Evolutionary conservation across 1,139 yeast species (phyloP), one percentile per base, ranked within the genome.

Genomic region (Debaryomyces psychrophilus): DNA sequence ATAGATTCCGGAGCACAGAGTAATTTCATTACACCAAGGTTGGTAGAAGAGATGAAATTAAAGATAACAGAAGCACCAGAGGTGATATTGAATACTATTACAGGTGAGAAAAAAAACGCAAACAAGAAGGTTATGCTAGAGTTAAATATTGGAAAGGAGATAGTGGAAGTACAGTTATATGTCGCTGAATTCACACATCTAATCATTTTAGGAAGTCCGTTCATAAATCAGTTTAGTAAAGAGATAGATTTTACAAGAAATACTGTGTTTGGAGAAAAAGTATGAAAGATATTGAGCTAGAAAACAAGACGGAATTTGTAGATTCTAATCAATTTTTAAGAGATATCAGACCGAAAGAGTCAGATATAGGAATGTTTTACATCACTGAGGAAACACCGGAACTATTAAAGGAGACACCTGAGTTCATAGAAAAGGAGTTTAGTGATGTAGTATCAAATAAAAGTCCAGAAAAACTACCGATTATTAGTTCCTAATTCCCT

Each of bases 1-100:
- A 26, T 37, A 37, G 40, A 25, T 15, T 25, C 40, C 20, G 31
- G 38, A 35, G 38, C 38, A 35, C 38, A 20, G 26, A 22, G 38
- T 35, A 35, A 35, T 35, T 23, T 35, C 38, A 35, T 35, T n/a
- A 14, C 38, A 35, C 38, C 29, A 5, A 23, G 15, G 15, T 20
- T 22, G 18, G 38, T 35, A 15, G 20, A 22, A 9, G 9, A 35
- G 11, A 11, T 22, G 38, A 35, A 37, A 37, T 25, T 26, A 37
- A 25, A 9, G 12, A 25, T 18, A 37, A n/a, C 14, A 4, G 5
- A 25, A 14, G 31, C 31, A 26, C 40, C 40, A 17, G 28, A 37
- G 8, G 31, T 37, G 12, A 14, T 37, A n/a, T 37, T 37, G 29
- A 26, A 17, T 9, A 37, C 40, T n/a, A 31, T 15, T 25, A 26